Conservation (phyloP, 2,329 filamentous ascomycete genomes). For the Basipetospora chlamydospora region DNA sequence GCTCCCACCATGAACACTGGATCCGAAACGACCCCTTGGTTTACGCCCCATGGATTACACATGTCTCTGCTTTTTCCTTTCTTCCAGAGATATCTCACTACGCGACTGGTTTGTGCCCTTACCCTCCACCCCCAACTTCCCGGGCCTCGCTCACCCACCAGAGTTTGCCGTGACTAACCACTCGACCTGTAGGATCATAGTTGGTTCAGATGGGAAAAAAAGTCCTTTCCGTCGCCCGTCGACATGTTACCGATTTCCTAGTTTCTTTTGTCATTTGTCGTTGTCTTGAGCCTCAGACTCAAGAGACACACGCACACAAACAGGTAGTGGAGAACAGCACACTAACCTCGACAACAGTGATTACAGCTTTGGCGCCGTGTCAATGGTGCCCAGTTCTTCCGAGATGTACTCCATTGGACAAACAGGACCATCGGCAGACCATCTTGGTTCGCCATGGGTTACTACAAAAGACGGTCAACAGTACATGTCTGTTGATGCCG, state of each 20-base stretch:
- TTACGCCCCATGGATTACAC: too few relatives aligned
- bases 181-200: slow-evolving; percentile 34
- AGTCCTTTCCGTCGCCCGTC: slow-evolving; percentile 13
- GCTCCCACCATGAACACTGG: too few relatives aligned
- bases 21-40: too few relatives aligned
- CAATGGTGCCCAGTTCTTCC: slow-evolving; percentile 31
- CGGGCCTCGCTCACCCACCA: too few relatives aligned
- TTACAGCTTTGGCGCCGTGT: slow-evolving; percentile 39
- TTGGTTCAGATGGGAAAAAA: slow-evolving; percentile 31
- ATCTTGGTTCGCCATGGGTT: slow-evolving; percentile 42
- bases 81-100: too few relatives aligned
- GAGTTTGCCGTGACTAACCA: slow-evolving; percentile 12
- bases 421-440: slow-evolving; percentile 43
- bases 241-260: slow-evolving; percentile 15
- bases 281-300: background rate
- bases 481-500: slow-evolving; percentile 31
- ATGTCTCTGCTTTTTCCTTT: too few relatives aligned
- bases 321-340: slow-evolving; percentile 33
- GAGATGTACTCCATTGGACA: slow-evolving; percentile 45
- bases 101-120: slow-evolving; percentile 11
- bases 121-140: slow-evolving; percentile 12
- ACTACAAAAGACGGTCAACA: slow-evolving; percentile 43
- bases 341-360: slow-evolving; percentile 40
- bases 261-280: slow-evolving; percentile 16
- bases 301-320: slow-evolving; percentile 15